Conservation (phyloP, 768 basidiomycete genomes). For the Xerocomellus amylosporus region DNA sequence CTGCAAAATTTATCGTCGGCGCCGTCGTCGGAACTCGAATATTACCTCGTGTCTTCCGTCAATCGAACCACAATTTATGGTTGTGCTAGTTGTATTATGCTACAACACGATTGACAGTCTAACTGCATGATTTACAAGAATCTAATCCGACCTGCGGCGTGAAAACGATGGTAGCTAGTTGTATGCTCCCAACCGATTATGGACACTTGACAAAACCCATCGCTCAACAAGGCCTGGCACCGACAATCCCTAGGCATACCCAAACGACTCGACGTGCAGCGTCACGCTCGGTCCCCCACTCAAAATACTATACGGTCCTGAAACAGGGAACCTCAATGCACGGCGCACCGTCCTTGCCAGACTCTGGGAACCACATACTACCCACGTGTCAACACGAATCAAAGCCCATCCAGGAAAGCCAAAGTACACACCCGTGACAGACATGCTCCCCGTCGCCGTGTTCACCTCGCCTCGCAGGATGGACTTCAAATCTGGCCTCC, state of each 20-base stretch:
- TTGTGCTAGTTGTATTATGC: background rate
- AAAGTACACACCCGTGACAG: slow-evolving; percentile 44
- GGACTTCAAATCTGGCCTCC: slow-evolving; percentile 42
- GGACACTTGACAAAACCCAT: background rate
- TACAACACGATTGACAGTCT: background rate
- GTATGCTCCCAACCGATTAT: background rate
- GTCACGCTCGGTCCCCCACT: slow-evolving; percentile 39
- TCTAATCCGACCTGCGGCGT: background rate
- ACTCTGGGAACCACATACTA: slow-evolving; percentile 50
- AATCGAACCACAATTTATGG: background rate
- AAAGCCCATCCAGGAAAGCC: background rate
- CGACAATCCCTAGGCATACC: slow-evolving; percentile 31
- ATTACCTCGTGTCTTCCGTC: too few relatives aligned
- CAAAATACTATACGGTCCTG: slow-evolving; percentile 26
- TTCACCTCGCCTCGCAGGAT: slow-evolving; percentile 40
- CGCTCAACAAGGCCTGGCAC: background rate
- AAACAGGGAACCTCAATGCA: slow-evolving; percentile 39
- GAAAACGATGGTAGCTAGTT: background rate
- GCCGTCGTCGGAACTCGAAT: slow-evolving; percentile 4
- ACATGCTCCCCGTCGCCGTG: slow-evolving; percentile 37
- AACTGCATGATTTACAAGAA: background rate
- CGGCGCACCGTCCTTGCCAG: slow-evolving; percentile 39
- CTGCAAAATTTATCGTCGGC: background rate
- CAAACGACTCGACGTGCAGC: slow-evolving; percentile 40
- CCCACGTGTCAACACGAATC: background rate